Conservation (phyloP, 2,329 filamentous ascomycete species). For the Beauveria asiatica region DNA sequence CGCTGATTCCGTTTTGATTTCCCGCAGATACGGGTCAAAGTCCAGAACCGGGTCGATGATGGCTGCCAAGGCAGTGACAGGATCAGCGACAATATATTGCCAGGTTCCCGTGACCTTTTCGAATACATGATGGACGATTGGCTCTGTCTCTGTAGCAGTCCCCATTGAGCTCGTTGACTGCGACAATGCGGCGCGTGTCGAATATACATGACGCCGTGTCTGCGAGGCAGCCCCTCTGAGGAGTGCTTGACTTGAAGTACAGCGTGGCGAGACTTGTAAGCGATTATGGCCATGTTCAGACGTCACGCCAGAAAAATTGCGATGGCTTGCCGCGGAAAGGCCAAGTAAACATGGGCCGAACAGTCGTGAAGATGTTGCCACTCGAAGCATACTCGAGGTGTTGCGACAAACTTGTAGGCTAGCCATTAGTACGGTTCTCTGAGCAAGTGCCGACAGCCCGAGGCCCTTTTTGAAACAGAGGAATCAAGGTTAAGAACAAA, state of each 20-base stretch:
- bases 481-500: not conserved
- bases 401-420: not conserved
- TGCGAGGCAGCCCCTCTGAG: not conserved
- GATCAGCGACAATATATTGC: slow-evolving; percentile 53
- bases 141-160: not conserved
- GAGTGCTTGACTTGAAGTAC: not conserved
- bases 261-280: not conserved
- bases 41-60: slow-evolving; percentile 58
- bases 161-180: not conserved
- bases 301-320: too few relatives aligned
- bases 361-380: too few relatives aligned
- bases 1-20: slow-evolving; percentile 36
- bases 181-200: not conserved
- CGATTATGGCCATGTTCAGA: not conserved
- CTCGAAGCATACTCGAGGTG: not conserved
- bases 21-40: slow-evolving; percentile 35
- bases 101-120: slow-evolving; percentile 40
- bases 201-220: not conserved
- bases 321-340: not conserved
- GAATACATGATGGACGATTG: slow-evolving; percentile 28
- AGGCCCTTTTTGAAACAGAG: too few relatives aligned
- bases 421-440: not conserved
- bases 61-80: slow-evolving; percentile 35
- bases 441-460: too few relatives aligned
- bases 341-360: not conserved